A percentile compares a stretch with the other conserved stretches of the same genome.
These are phyloP conservation scores for Euclidium syriacum DNA, from an alignment of 345 rosid genomes.

Conservation along the genomic window DNA sequence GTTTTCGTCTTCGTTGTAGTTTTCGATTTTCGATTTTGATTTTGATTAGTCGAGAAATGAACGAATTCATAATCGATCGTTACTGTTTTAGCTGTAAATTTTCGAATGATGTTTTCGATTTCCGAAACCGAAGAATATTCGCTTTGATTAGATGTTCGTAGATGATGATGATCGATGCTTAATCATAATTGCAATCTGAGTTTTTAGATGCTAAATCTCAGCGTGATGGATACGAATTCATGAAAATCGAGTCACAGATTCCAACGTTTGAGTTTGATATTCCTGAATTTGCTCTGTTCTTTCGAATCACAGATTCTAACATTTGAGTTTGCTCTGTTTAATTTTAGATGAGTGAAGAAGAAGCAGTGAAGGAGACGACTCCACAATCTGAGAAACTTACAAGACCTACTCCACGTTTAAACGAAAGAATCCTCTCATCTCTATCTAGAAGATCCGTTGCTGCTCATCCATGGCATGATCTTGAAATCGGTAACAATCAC, in stretches of 20 bases:
- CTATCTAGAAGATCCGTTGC: conserved; percentile 84
- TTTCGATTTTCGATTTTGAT: too few relatives aligned
- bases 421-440: conserved; percentile 92
- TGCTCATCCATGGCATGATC: conserved; percentile 99
- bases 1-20: too few relatives aligned
- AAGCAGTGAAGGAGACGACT: conserved; percentile 18
- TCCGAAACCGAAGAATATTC: too few relatives aligned
- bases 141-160: too few relatives aligned
- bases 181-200: neutral
- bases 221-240: neutral
- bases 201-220: neutral
- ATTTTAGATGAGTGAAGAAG: conserved; percentile 37
- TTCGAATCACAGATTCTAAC: neutral
- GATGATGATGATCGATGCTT: too few relatives aligned
- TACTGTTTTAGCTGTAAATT: too few relatives aligned
- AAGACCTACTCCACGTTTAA: conserved; percentile 53
- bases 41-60: too few relatives aligned
- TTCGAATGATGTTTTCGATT: too few relatives aligned
- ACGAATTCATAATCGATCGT: too few relatives aligned
- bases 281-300: too few relatives aligned
- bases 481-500: conserved; percentile 92
- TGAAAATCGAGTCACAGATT: neutral
- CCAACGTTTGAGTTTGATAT: conserved; percentile 5
- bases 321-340: conserved; percentile 14
- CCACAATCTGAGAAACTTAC: conserved; percentile 3